These are phyloP conservation scores for Colletotrichum incanum DNA, from an alignment of 2,329 filamentous ascomycete species.

Conservation along the genomic window DNA sequence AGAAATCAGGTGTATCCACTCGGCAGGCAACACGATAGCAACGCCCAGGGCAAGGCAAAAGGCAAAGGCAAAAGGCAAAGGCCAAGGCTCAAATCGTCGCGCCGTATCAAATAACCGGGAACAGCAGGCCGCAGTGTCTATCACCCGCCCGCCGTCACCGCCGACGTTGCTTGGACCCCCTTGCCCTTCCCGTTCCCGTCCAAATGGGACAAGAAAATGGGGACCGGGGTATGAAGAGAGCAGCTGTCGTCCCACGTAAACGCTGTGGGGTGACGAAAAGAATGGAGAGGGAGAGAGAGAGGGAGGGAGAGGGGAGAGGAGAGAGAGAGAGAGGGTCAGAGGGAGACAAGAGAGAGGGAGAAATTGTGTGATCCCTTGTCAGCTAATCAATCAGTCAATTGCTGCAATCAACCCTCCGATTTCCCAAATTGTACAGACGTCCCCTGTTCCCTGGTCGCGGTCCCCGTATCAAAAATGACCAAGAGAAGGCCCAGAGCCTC, in stretches of 20 bases:
- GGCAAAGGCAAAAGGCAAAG: background rate
- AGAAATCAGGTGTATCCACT: background rate
- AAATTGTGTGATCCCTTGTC: background rate
- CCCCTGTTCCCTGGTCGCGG: slow-evolving; percentile 4
- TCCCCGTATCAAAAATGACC: slow-evolving; percentile 6
- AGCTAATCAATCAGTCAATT: background rate
- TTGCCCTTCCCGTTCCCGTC: background rate
- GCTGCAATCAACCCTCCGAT: slow-evolving; percentile 1
- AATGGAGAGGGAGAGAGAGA: background rate
- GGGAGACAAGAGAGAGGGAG: background rate
- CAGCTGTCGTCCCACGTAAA: background rate
- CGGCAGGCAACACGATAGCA: background rate
- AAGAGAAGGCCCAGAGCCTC: slow-evolving; percentile 18
- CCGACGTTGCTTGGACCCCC: slow-evolving; percentile 7
- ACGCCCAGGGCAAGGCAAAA: background rate
- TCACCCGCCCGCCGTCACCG: slow-evolving; percentile 3
- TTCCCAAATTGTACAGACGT: slow-evolving; percentile 8
- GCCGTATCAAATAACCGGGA: slow-evolving; percentile 6
- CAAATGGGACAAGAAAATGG: background rate
- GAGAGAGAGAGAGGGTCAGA: too few species aligned
- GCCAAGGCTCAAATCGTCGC: background rate
- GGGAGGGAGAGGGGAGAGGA: background rate
- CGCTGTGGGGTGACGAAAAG: background rate
- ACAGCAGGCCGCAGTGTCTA: background rate
- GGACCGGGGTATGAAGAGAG: background rate